Evolutionary conservation across 1,284 basidiomycete species (phyloP).

Genomic region (Austroboletus niveus): DNA sequence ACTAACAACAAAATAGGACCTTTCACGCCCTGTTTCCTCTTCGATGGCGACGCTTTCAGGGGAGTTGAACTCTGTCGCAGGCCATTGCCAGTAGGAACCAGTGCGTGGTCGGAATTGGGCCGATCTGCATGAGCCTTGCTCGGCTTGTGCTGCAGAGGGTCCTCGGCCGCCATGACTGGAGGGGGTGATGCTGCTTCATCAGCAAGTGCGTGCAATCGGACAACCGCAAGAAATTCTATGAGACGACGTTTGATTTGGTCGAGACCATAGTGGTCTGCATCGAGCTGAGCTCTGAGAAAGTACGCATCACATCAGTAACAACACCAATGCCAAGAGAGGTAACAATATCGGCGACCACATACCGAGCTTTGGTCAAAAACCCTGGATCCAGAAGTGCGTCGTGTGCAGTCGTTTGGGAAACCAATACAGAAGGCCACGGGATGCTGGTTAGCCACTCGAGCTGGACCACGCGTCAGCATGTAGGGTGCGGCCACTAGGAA

Average conservation of each 20-base stretch:
- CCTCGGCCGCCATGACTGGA: slow-evolving; percentile 1
- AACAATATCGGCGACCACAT: slow-evolving; percentile 1
- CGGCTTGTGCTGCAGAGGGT: neutral
- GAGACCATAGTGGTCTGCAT: slow-evolving; percentile 85
- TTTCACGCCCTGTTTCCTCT: slow-evolving; percentile 48
- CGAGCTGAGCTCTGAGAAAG: slow-evolving; percentile 59
- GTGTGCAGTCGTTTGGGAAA: slow-evolving; percentile 22
- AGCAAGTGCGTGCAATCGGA: slow-evolving; percentile 71
- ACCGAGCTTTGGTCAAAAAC: slow-evolving; percentile 62
- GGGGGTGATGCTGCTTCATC: slow-evolving; percentile 16
- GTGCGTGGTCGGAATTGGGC: slow-evolving; percentile 17
- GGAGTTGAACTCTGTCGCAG: slow-evolving; percentile 7
- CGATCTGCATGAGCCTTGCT: slow-evolving; percentile 10
- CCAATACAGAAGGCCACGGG: slow-evolving; percentile 62
- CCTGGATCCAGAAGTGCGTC: slow-evolving; percentile 45
- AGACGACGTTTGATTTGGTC: slow-evolving; percentile 89
- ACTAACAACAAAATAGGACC: slow-evolving; percentile 81
- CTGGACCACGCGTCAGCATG: slow-evolving; percentile 34
- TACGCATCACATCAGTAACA: neutral
- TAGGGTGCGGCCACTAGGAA: neutral
- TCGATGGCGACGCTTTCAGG: slow-evolving; percentile 5
- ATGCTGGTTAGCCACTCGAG: slow-evolving; percentile 82
- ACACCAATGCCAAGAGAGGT: slow-evolving; percentile 5
- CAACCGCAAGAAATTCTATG: slow-evolving; percentile 87
- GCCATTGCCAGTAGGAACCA: slow-evolving; percentile 14